Evolutionary conservation across 345 rosid genomes (phyloP).

Genomic region (Populus tremula): DNA sequence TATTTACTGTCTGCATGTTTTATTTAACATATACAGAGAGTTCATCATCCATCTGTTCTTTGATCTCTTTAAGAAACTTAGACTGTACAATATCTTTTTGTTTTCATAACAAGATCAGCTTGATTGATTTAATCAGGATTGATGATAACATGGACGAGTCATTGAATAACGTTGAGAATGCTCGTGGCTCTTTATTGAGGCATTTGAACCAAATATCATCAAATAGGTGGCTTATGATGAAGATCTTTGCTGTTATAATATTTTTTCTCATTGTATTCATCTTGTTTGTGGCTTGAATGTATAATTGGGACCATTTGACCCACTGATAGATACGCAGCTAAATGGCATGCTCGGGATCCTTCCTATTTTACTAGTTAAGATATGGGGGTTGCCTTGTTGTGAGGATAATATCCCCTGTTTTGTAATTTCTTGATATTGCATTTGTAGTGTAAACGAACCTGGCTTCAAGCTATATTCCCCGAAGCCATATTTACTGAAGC

Average conservation of each 20-base stretch:
- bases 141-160: constrained; percentile 95
- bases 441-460: neutral
- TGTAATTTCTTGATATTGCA: constrained; percentile 18
- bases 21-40: constrained; percentile 1
- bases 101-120: neutral
- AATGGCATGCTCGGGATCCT: neutral
- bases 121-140: constrained; percentile 51
- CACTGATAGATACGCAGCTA: neutral
- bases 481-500: neutral
- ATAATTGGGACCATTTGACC: neutral
- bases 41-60: neutral
- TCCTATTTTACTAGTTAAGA: neutral
- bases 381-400: neutral
- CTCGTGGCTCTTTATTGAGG: constrained; percentile 65
- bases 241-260: constrained; percentile 72
- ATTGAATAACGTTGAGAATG: constrained; percentile 77
- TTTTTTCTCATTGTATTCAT: constrained; percentile 63
- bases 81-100: neutral
- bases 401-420: neutral
- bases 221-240: constrained; percentile 91
- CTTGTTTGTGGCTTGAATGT: constrained; percentile 65
- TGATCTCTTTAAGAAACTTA: neutral
- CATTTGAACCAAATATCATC: constrained; percentile 80
- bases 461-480: neutral
- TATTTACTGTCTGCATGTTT: neutral